A percentile compares a stretch with the other conserved stretches of the same genome.
These are phyloP conservation scores for Hypoxylon fuscum DNA, from an alignment of 495 filamentous ascomycete species.

Conservation along the genomic window DNA sequence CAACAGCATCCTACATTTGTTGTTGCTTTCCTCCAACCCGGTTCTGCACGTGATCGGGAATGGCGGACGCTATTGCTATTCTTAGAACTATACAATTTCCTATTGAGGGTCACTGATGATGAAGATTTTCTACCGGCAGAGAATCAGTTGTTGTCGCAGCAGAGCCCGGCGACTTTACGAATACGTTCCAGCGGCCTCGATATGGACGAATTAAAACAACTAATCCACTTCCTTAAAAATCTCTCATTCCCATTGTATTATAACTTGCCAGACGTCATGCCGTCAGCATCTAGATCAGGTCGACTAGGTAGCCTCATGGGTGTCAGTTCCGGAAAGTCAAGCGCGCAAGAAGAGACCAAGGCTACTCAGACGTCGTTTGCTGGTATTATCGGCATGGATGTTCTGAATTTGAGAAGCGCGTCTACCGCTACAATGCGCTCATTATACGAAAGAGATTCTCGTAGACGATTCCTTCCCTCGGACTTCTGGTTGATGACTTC, in stretches of 20 bases:
- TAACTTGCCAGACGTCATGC: constrained; percentile 69
- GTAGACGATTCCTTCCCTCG: constrained; percentile 80
- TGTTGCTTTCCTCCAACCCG: constrained; percentile 28
- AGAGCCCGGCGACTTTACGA: constrained; percentile 52
- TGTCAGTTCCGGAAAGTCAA: constrained; percentile 22
- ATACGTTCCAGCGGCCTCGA: constrained; percentile 73
- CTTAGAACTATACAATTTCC: constrained; percentile 91
- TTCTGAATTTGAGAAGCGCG: constrained; percentile 80
- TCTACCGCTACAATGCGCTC: constrained; percentile 85
- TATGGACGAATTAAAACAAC: constrained; percentile 72
- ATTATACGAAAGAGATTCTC: constrained; percentile 93
- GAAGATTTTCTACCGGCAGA: constrained; percentile 73
- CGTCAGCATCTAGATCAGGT: constrained; percentile 11
- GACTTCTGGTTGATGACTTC: constrained; percentile 96
- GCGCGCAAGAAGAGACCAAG: constrained; percentile 15
- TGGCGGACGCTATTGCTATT: constrained; percentile 93
- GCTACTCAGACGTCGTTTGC: constrained; percentile 33
- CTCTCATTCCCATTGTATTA: constrained; percentile 92
- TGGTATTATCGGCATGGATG: constrained; percentile 73
- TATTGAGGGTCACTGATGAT: constrained; percentile 91
- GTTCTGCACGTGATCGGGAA: constrained; percentile 55
- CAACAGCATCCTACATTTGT: constrained; percentile 34
- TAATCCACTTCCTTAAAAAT: constrained; percentile 89
- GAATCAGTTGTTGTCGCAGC: constrained; percentile 45
- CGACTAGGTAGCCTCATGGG: constrained; percentile 33